Evolutionary conservation across 1,284 basidiomycete species (phyloP), one percentile per base, ranked within the genome.

Genomic region (Rhodotorula sp.): DNA sequence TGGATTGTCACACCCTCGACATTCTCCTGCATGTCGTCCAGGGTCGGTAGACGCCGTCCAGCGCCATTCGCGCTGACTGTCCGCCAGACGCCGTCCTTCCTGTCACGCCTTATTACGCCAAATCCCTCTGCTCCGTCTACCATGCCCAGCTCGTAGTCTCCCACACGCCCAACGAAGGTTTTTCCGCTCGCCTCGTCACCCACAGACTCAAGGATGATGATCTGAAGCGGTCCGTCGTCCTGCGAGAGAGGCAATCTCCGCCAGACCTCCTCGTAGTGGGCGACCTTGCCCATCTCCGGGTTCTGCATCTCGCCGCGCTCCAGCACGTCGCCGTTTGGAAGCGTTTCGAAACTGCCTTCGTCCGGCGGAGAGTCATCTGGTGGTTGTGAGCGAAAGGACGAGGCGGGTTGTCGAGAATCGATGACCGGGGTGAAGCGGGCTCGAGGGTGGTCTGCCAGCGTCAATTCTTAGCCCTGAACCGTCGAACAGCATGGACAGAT

Each of bases 201-300:
- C 44, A 8, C 15, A 2, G n/a, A 16, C 59, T 59, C 59, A 26
- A 66, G 48, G 7, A 60, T 37, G 13, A 55, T 3, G 24, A 59
- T 24, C 24, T 28, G 46, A n/a, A 50, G 30, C 28, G 11, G 26
- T 18, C 6, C 20, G 0, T 26, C 24, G n/a, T 48, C 54, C 6
- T 24, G 34, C 2, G 37, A 10, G 55, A 64, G 48, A 20, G 61
- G 47, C 10, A 63, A 46, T 10, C 68, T 46, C 11, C 68, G 64
- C 68, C 68, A 70, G 31, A 67, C 54, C 31, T 70, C 68, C 47
- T 70, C 68, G 47, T 70, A 70, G 2, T 46, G 58, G 26, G 55
- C 44, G 13, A 46, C 30, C 7, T 31, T 24, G 31, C 65, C 56
- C 40, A 53, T 46, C 15, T 55, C 56, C 6, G 62, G 60, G 6